Evolutionary conservation across 164 flowering plant species (phyloP).

Genomic region (Berberis thunbergii): DNA sequence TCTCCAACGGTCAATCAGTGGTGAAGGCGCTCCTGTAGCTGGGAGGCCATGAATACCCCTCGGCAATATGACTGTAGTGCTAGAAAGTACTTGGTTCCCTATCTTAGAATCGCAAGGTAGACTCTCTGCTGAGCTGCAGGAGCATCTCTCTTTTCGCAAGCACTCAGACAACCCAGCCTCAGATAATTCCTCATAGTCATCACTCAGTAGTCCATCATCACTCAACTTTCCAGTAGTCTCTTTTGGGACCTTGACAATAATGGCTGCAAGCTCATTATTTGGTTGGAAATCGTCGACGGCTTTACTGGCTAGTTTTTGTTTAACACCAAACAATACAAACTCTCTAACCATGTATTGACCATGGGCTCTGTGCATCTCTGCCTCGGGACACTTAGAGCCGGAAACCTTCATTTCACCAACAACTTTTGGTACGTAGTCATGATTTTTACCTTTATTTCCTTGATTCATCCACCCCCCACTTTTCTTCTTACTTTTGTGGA

Average conservation of each 20-base stretch:
- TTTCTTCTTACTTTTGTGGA: constrained; percentile 55
- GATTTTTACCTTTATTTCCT: constrained; percentile 42
- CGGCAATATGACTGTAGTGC: constrained; percentile 55
- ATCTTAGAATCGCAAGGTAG: not conserved
- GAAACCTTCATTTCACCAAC: constrained; percentile 65
- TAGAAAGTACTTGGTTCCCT: constrained; percentile 4
- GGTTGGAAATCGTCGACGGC: constrained; percentile 16
- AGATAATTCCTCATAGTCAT: too few relatives aligned
- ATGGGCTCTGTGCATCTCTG: constrained; percentile 4
- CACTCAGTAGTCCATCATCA: too few relatives aligned
- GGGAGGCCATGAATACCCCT: constrained; percentile 73
- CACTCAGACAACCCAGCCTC: not conserved
- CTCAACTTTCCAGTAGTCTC: too few relatives aligned
- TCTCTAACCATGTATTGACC: constrained; percentile 26
- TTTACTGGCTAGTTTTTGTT: constrained; percentile 19
- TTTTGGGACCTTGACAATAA: constrained; percentile 36
- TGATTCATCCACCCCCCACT: constrained; percentile 57
- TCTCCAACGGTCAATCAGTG: constrained; percentile 72
- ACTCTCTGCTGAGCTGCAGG: constrained; percentile 12
- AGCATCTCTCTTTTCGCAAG: constrained; percentile 11
- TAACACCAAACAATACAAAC: constrained; percentile 45
- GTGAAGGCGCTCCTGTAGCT: constrained; percentile 51
- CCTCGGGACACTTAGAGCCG: constrained; percentile 14
- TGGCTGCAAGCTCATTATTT: constrained; percentile 69
- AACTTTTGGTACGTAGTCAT: constrained; percentile 40